A percentile compares a stretch with the other conserved stretches of the same genome.
phyloP scores from a whole-genome alignment of 1,284 basidiomycete genomes.

The Fomitopsis betulina region DNA sequence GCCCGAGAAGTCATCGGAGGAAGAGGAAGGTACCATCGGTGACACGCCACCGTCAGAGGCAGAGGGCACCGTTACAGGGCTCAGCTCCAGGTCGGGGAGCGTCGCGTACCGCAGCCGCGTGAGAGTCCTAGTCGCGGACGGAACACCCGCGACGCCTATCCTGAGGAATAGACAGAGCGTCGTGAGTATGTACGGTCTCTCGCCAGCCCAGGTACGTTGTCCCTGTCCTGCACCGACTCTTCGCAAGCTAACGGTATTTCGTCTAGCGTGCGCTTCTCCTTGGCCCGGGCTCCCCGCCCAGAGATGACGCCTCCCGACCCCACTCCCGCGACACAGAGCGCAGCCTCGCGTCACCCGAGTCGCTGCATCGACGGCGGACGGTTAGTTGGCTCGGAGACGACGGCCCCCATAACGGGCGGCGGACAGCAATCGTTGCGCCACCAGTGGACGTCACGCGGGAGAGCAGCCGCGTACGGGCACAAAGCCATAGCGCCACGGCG shows the following conservation, averaged over 20 bases:
- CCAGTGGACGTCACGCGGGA: conserved; percentile 14
- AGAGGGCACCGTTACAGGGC: conserved; percentile 25
- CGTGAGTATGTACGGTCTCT: conserved; percentile 61
- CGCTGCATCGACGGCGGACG: conserved; percentile 34
- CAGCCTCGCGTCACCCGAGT: conserved; percentile 22
- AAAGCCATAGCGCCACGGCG: conserved; percentile 1
- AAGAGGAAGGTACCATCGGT: conserved; percentile 26
- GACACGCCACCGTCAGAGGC: conserved; percentile 22
- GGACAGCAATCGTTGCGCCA: conserved; percentile 9
- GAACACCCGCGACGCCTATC: conserved; percentile 28
- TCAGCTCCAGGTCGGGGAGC: conserved; percentile 21
- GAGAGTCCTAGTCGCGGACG: conserved; percentile 41
- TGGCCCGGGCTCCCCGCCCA: conserved; percentile 48
- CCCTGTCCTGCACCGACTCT: no score
- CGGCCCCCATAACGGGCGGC: conserved; percentile 4
- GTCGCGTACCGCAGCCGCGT: conserved; percentile 35
- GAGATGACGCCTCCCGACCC: conserved; percentile 32
- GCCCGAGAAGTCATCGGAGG: conserved; percentile 18
- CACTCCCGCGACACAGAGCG: conserved; percentile 14
- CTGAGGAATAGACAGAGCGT: conserved; percentile 49
- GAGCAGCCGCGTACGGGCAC: conserved; percentile 12
- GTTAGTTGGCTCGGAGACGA: conserved; percentile 43
- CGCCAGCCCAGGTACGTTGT: conserved; percentile 61
- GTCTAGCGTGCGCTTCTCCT: conserved; percentile 54
- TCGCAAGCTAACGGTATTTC: not conserved